phyloP scores from a whole-genome alignment of 2,329 filamentous ascomycete genomes.

The Graphium sp. region DNA sequence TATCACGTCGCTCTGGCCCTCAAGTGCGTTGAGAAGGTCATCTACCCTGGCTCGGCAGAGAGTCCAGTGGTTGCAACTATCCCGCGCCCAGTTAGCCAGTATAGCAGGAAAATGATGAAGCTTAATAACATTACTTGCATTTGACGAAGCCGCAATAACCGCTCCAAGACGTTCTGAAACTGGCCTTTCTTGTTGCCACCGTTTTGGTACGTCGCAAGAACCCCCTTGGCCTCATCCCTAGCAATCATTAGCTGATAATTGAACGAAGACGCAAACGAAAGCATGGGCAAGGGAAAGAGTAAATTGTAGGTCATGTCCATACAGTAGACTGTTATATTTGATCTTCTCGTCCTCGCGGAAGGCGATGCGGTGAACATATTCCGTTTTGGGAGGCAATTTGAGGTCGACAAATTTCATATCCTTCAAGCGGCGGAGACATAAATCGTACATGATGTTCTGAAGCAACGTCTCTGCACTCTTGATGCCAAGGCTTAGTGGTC shows the following conservation, averaged over 20 bases:
- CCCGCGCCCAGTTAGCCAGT: slow-evolving; percentile 12
- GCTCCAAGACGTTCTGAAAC: slow-evolving; percentile 43
- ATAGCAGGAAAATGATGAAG: slow-evolving; percentile 12
- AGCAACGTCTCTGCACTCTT: slow-evolving; percentile 56
- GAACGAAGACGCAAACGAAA: no score
- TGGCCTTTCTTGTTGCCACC: slow-evolving; percentile 20
- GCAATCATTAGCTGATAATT: no score
- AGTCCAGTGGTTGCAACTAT: slow-evolving; percentile 69
- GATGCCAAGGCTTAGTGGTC: no score
- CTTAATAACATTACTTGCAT: slow-evolving; percentile 30
- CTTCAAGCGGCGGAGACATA: slow-evolving; percentile 69
- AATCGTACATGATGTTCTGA: slow-evolving; percentile 60
- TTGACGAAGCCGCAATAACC: slow-evolving; percentile 68
- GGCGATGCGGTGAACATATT: slow-evolving; percentile 59
- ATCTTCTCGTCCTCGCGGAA: slow-evolving; percentile 59
- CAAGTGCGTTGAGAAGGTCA: slow-evolving; percentile 60
- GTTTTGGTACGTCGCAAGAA: no score
- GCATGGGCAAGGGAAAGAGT: neutral
- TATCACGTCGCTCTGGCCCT: no score
- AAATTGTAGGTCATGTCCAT: no score
- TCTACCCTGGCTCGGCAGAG: slow-evolving; percentile 56
- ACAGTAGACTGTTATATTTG: slow-evolving; percentile 61
- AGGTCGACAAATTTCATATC: slow-evolving; percentile 80
- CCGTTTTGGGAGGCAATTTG: slow-evolving; percentile 58
- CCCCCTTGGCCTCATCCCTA: no score